Conservation (phyloP, 2,329 filamentous ascomycete genomes). For the Elsinoe fawcettii region DNA sequence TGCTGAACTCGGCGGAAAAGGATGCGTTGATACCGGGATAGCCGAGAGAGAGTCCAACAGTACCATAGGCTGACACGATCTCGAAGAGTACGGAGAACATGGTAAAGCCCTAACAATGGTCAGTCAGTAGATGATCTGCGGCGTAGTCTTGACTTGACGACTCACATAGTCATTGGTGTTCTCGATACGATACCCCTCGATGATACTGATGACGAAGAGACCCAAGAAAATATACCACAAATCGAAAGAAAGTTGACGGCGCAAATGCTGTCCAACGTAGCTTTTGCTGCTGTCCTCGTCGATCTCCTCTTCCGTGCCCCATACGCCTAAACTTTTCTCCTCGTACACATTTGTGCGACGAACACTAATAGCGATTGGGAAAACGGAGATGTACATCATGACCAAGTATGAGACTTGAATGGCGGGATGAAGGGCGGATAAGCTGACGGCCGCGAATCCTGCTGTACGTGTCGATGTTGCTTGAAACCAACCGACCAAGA, state of each 20-base stretch:
- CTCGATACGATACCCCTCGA: conserved; percentile 67
- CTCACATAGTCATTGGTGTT: conserved; percentile 44
- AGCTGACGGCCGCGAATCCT: conserved; percentile 74
- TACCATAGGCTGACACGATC: conserved; percentile 85
- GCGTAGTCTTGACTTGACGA: conserved; percentile 14
- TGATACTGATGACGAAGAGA: conserved; percentile 84
- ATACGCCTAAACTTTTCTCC: conserved; percentile 75
- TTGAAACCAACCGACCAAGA: conserved; percentile 85
- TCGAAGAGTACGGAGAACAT: conserved; percentile 63
- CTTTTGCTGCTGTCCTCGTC: conserved; percentile 57
- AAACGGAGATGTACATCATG: conserved; percentile 99
- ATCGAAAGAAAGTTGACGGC: conserved; percentile 90
- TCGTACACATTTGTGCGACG: conserved; percentile 95
- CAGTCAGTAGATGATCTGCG: not conserved
- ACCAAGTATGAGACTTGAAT: conserved; percentile 91
- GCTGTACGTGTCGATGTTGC: conserved; percentile 84
- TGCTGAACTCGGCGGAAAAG: conserved; percentile 72
- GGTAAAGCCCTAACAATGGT: conserved; percentile 37
- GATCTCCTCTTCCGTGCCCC: conserved; percentile 45
- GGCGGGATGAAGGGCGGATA: conserved; percentile 73
- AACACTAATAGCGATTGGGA: conserved; percentile 91
- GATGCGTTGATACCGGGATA: conserved; percentile 69
- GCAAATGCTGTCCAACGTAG: conserved; percentile 85
- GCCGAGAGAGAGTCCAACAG: conserved; percentile 82
- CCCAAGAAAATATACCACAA: conserved; percentile 95